Evolutionary conservation across 2,329 filamentous ascomycete species (phyloP), one percentile per base, ranked within the genome.

Genomic region (Monosporascus sp.): DNA sequence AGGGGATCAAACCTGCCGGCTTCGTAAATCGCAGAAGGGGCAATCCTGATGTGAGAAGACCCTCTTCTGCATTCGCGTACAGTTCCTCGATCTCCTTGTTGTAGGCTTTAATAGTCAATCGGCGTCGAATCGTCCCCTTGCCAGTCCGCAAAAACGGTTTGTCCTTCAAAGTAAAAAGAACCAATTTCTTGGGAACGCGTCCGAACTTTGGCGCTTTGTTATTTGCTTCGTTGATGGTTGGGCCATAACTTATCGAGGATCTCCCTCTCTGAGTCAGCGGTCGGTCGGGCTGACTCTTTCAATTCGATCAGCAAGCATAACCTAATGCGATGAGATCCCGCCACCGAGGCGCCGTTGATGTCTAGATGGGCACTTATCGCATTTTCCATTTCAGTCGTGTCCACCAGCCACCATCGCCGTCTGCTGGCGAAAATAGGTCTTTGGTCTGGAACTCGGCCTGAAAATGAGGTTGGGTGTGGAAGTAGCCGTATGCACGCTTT

Each of bases 121-220:
- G 53, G 4, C 63, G 54, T 45, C 63, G 61, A 9, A 64, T 59
- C 3, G 63, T 64, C 4, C 62, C 61, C 51, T 65, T 65, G 25
- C 52, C 54, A 8, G 63, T 56, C 36, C 62, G 56, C 18, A 50
- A n/a, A 64, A 18, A 22, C 3, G 61, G 61, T 44, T 63, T 64
- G 7, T 45, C 49, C 15, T 48, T 47, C 2, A 54, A 34, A 1
- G 59, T 51, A 22, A 22, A 50, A 64, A 62, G 15, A 63, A 64
- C 48, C 15, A 64, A 46, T 48, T 63, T 61, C 22, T 55, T 58
- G 1, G 62, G 57, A 9, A 64, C 56, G 47, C 58, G 60, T 34
- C 61, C 62, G 47, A 62, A 63, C 38, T 59, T 62, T 14, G 62
- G 60, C 3, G 56, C 45, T 38, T 59, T 50, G 47, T 65, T 65